A percentile compares a stretch with the other conserved stretches of the same genome.
Conservation (phyloP, 2,329 filamentous ascomycete species). For the Verticillium albo-atrum region DNA sequence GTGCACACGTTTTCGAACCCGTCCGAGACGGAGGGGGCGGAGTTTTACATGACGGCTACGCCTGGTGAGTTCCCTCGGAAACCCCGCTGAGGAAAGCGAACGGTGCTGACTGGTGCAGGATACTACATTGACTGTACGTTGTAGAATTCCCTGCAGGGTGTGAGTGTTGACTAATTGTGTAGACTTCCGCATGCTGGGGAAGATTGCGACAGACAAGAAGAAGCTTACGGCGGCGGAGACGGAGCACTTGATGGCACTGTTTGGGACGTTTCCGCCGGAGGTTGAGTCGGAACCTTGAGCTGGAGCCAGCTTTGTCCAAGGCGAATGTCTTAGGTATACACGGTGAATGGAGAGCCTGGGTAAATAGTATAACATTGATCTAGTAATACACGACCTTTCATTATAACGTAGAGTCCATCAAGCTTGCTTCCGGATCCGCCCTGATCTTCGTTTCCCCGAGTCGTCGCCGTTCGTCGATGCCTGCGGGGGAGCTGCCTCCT, state of each 20-base stretch:
- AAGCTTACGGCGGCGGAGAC: conserved; percentile 18
- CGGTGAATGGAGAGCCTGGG: not conserved
- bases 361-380: not conserved
- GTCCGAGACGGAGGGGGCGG: conserved; percentile 23
- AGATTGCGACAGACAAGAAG: conserved; percentile 19
- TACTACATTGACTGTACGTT: conserved; percentile 31
- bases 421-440: conserved; percentile 16
- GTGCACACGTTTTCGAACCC: conserved; percentile 30
- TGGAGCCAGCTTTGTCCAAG: not conserved
- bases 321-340: not conserved
- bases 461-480: conserved; percentile 7
- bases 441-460: conserved; percentile 20
- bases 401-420: not conserved
- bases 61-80: conserved; percentile 16
- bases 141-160: not conserved
- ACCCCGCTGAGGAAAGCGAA: not conserved
- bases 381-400: not conserved
- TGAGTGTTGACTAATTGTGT: conserved; percentile 2
- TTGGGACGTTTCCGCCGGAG: conserved; percentile 29
- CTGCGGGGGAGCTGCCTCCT: conserved; percentile 1
- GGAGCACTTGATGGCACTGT: conserved; percentile 29
- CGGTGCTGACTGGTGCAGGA: conserved; percentile 13
- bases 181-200: conserved; percentile 30
- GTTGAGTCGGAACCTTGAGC: conserved; percentile 26
- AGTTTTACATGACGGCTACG: conserved; percentile 32